phyloP scores from a whole-genome alignment of 345 rosid species.

The Gossypium sturtianum region DNA sequence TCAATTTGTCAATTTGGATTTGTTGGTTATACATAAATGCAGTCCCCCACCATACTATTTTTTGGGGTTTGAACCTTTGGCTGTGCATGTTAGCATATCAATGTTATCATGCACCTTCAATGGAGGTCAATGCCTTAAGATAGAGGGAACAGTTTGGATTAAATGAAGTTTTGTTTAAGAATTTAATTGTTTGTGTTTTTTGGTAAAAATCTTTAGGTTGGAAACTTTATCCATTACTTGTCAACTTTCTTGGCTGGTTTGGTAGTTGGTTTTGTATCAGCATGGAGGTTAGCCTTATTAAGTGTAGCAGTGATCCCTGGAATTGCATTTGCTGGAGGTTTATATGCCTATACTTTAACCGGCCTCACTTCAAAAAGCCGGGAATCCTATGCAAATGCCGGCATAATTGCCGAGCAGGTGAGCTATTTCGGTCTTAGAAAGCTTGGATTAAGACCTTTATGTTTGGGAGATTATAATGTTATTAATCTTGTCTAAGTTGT shows the following conservation, averaged over 20 bases:
- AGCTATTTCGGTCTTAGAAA: conserved; percentile 7
- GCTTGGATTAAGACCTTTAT: neutral
- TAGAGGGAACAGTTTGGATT: neutral
- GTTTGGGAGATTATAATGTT: neutral
- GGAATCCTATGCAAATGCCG: conserved; percentile 93
- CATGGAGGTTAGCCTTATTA: conserved; percentile 91
- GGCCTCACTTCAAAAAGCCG: conserved; percentile 98
- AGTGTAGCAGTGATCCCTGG: conserved; percentile 98
- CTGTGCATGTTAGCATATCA: conserved; percentile 38
- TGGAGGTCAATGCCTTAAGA: neutral
- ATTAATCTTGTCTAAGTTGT: neutral
- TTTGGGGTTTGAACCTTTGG: conserved; percentile 16
- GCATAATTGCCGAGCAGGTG: conserved; percentile 97
- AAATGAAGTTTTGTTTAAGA: neutral
- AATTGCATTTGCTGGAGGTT: conserved; percentile 97
- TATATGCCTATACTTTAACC: conserved; percentile 92
- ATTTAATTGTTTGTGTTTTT: neutral
- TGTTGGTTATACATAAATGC: conserved; percentile 23
- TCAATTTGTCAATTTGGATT: conserved; percentile 19
- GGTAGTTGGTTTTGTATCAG: conserved; percentile 97
- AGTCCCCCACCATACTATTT: conserved; percentile 33
- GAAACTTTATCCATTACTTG: conserved; percentile 88
- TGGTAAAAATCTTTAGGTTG: conserved; percentile 49
- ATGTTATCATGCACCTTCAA: conserved; percentile 31
- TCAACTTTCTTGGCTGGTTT: conserved; percentile 96